Evolutionary conservation across 1,284 basidiomycete species (phyloP), one percentile per base, ranked within the genome.

Genomic region (Sporisorium scitamineum): DNA sequence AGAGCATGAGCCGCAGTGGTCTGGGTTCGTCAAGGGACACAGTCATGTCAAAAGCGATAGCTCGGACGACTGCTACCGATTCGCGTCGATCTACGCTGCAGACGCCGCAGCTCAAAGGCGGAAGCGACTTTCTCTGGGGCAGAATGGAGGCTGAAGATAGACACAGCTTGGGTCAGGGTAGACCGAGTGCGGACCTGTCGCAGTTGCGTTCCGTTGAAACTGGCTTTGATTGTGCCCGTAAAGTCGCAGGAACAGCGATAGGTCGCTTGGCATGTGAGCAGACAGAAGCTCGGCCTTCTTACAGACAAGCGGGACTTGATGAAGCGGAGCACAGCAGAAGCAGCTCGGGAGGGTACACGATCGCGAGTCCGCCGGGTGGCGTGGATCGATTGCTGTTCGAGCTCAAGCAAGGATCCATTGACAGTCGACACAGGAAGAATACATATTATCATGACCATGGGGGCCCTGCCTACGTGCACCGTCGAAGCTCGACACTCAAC

Each of bases 311-410:
- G 18, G 18, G 27, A 31, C 18, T 6, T 13, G 11, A 31, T 20
- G 31, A 20, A n/a, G 22, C 32, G 10, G 48, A 22, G 27, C 26
- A n/a, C 11, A 29, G 48, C 14, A 31, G 27, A 20, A 50, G 29
- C 39, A 27, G 41, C 27, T 20, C 31, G 41, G 31, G 51, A 11
- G 32, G 20, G 20, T 50, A 42, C 37, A 50, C 37, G 14, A 57
- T 59, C 14, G 51, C 60, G 14, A 61, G 55, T 37, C 66, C 60
- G 7, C 45, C 66, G 0, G 66, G 66, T 11, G 60, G 44, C 6
- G 57, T 69, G 4, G 20, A 34, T 10, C 55, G 66, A 2, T 32
- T 69, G 29, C 41, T 63, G 4, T 32, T 53, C n/a, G 55, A 62
- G 45, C 51, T 69, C 4, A 45, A 68, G 37, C 37, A 54, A 2